A percentile compares a stretch with the other conserved stretches of the same genome.
phyloP scores from a whole-genome alignment of 345 rosid genomes.

The Pelargonium nanum region DNA sequence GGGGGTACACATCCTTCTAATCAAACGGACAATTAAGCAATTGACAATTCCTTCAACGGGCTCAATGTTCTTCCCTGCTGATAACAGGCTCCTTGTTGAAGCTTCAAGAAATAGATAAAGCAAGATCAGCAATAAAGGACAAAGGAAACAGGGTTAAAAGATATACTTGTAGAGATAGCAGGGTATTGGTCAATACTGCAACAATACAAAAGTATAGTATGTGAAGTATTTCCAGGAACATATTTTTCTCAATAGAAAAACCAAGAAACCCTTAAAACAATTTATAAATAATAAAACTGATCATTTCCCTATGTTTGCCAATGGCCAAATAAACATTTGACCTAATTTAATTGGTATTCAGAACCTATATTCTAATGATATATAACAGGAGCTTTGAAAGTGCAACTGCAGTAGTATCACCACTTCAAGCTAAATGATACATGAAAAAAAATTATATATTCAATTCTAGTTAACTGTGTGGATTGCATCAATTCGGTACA shows the following conservation, averaged over 20 bases:
- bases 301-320: not conserved
- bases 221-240: not conserved
- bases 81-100: conserved; percentile 46
- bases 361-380: too few relatives aligned
- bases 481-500: not conserved
- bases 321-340: not conserved
- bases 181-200: not conserved
- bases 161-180: too few relatives aligned
- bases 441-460: too few relatives aligned
- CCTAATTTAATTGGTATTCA: too few relatives aligned
- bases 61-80: conserved; percentile 36
- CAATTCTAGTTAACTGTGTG: not conserved
- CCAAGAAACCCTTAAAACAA: not conserved
- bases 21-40: conserved; percentile 43
- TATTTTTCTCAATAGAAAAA: too few relatives aligned
- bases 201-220: not conserved
- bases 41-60: conserved; percentile 45
- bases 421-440: too few relatives aligned
- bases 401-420: too few relatives aligned
- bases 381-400: too few relatives aligned
- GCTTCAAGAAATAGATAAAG: conserved; percentile 26
- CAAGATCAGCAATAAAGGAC: not conserved
- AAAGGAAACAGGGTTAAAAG: too few relatives aligned
- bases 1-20: conserved; percentile 55
- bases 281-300: not conserved